Conservation (phyloP, 1,284 basidiomycete genomes). For the Sanghuangporus weigelae region DNA sequence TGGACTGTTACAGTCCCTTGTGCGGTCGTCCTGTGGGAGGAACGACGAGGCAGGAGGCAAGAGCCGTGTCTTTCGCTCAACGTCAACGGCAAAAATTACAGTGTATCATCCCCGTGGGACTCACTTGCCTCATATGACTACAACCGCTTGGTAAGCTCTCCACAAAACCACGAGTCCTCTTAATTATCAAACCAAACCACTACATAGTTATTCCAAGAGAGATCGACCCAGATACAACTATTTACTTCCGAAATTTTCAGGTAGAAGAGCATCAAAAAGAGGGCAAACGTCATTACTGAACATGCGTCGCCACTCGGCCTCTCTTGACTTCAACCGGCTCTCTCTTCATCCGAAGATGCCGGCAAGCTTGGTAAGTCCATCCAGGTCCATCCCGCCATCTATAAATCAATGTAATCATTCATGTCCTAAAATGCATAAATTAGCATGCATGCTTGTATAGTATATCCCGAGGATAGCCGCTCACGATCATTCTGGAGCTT, state of each 20-base stretch:
- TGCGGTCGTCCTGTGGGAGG: conserved; percentile 13
- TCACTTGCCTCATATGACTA: neutral
- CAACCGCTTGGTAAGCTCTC: no score
- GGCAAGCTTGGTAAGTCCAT: neutral
- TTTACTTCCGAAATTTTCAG: no score
- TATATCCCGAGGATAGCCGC: neutral
- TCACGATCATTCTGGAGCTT: conserved; percentile 5
- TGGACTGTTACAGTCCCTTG: conserved; percentile 11
- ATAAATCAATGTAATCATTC: conserved; percentile 11
- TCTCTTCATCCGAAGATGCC: neutral
- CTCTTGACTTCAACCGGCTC: neutral
- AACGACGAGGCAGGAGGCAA: conserved; percentile 16
- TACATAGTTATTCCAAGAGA: no score
- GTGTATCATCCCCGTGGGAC: neutral
- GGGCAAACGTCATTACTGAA: neutral
- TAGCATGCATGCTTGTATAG: neutral
- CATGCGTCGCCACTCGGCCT: neutral
- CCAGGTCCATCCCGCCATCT: neutral
- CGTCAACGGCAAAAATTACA: neutral
- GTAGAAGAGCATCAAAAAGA: neutral
- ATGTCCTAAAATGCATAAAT: neutral
- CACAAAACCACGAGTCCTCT: neutral
- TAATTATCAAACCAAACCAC: no score
- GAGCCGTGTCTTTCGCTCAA: neutral
- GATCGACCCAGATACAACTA: no score